Percentiles rank a stretch among this genome's conserved stretches.
These are phyloP conservation scores for Candida fluviatilis DNA, from an alignment of 805 yeast genomes.

Conservation along the genomic window DNA sequence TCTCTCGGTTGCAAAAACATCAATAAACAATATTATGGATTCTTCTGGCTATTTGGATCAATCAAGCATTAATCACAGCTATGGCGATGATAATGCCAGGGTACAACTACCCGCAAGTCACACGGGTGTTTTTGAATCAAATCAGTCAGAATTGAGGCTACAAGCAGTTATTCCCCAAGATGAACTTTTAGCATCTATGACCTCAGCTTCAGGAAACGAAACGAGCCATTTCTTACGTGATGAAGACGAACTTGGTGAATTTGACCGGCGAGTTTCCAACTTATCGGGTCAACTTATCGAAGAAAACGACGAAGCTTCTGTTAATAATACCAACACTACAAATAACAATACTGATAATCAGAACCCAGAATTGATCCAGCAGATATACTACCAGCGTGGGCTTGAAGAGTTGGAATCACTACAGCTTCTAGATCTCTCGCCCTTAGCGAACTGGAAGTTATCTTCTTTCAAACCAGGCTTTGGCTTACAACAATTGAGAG, in stretches of 20 bases:
- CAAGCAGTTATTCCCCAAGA: constrained; percentile 26
- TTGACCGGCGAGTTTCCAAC: constrained; percentile 6
- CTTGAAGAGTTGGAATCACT: constrained; percentile 50
- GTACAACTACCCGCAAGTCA: not conserved
- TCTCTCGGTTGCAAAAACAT: too few species aligned
- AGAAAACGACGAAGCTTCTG: constrained; percentile 3
- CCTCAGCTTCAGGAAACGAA: constrained; percentile 12
- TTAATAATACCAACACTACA: not conserved
- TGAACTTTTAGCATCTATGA: constrained; percentile 27
- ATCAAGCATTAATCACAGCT: constrained; percentile 5
- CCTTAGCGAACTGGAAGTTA: constrained; percentile 78
- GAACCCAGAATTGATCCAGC: constrained; percentile 38
- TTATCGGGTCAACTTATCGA: constrained; percentile 7
- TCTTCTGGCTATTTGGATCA: constrained; percentile 27
- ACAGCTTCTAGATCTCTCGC: constrained; percentile 72
- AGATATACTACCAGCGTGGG: constrained; percentile 42
- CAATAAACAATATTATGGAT: too few species aligned
- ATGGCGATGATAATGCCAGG: not conserved
- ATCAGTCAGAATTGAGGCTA: constrained; percentile 22
- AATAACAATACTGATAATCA: constrained; percentile 14
- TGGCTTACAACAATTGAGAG: constrained; percentile 68
- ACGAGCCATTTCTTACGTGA: constrained; percentile 4
- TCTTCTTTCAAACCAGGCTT: constrained; percentile 72
- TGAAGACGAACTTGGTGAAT: constrained; percentile 11
- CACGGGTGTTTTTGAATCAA: constrained; percentile 5